These are phyloP conservation scores for Termitomyces sp. DNA, from an alignment of 768 basidiomycete species.

Conservation along the genomic window DNA sequence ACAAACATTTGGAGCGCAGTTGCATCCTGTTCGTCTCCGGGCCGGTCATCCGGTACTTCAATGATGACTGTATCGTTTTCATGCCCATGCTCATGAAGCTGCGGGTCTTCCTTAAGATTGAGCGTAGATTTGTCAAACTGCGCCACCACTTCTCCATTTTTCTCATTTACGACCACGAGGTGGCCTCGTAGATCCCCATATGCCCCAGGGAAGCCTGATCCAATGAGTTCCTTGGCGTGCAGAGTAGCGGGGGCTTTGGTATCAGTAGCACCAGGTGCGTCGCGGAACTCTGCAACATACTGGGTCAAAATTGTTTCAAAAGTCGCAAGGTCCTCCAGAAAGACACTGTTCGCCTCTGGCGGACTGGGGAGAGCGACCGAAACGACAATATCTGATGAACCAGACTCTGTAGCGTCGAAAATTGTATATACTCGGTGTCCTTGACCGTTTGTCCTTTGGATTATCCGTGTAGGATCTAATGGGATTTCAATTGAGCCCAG, in stretches of 20 bases:
- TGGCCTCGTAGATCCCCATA: constrained; percentile 46
- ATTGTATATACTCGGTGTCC: constrained; percentile 38
- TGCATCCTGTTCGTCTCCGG: constrained; percentile 33
- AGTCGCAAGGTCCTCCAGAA: constrained; percentile 55
- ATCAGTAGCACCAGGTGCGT: constrained; percentile 11
- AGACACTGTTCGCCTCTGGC: constrained; percentile 27
- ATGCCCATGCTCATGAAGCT: constrained; percentile 44
- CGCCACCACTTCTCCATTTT: constrained; percentile 68
- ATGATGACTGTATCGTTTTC: constrained; percentile 69
- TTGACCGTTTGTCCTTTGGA: constrained; percentile 36
- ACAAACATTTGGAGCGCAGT: constrained; percentile 54
- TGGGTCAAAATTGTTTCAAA: constrained; percentile 68
- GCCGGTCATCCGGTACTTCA: constrained; percentile 54
- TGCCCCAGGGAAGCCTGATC: constrained; percentile 12
- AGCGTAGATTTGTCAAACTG: constrained; percentile 55
- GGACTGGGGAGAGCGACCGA: constrained; percentile 27
- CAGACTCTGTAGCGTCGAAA: constrained; percentile 36
- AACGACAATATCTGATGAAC: constrained; percentile 35
- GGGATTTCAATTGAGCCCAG: constrained; percentile 55
- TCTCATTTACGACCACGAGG: constrained; percentile 70
- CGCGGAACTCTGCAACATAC: constrained; percentile 47
- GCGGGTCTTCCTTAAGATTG: constrained; percentile 55
- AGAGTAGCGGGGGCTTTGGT: constrained; percentile 2
- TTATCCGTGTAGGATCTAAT: constrained; percentile 51
- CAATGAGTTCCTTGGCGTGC: constrained; percentile 9